phyloP scores from a whole-genome alignment of 1,284 basidiomycete species.

The Ceratobasidium sp. region DNA sequence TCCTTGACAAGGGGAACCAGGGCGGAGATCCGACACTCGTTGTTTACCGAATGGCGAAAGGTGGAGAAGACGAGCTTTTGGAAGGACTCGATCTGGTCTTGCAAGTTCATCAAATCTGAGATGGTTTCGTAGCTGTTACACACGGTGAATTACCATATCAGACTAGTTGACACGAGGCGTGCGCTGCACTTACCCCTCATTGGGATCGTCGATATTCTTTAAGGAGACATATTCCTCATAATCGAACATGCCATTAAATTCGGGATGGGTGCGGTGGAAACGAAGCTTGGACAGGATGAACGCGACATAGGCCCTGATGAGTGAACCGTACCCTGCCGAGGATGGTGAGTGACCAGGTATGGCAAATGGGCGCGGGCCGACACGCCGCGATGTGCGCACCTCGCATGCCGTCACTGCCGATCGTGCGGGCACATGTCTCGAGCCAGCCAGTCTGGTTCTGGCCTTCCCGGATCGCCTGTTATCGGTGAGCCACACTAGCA shows the following conservation, averaged over 20 bases:
- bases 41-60: conserved; percentile 88
- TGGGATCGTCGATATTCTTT: conserved; percentile 96
- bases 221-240: conserved; percentile 96
- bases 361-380: neutral
- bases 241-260: conserved; percentile 96
- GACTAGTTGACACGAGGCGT: conserved; percentile 6
- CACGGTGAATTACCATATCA: conserved; percentile 37
- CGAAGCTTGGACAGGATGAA: conserved; percentile 94
- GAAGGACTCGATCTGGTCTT: conserved; percentile 97
- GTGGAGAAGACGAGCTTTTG: conserved; percentile 95
- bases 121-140: conserved; percentile 88
- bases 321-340: conserved; percentile 78
- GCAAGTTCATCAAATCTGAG: conserved; percentile 91
- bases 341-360: conserved; percentile 14
- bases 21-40: conserved; percentile 93
- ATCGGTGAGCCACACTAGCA: conserved; percentile 2
- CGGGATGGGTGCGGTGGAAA: conserved; percentile 90
- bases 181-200: conserved; percentile 79
- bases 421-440: conserved; percentile 91
- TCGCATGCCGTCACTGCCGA: conserved; percentile 78
- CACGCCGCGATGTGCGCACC: conserved; percentile 61
- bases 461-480: conserved; percentile 90
- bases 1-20: conserved; percentile 95
- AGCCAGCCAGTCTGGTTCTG: conserved; percentile 97
- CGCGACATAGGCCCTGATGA: conserved; percentile 93